These are phyloP conservation scores for Fusarium pseudocircinatum DNA, from an alignment of 2,329 filamentous ascomycete genomes.

Conservation along the genomic window DNA sequence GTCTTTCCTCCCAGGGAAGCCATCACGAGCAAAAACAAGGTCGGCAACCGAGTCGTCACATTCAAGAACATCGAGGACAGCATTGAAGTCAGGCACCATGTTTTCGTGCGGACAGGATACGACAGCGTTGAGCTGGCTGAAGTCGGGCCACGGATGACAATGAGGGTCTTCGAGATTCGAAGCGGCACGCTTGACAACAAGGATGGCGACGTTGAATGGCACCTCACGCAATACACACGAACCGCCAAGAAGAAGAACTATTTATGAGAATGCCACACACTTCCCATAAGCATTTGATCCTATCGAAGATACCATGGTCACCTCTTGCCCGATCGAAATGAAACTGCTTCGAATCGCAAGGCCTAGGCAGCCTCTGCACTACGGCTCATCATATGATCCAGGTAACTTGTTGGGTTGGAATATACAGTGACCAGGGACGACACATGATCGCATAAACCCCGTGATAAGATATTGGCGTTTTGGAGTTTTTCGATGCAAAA, in stretches of 20 bases:
- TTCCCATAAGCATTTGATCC: background rate
- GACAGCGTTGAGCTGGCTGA: slow-evolving; percentile 89
- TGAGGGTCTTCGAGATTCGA: slow-evolving; percentile 93
- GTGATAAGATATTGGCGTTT: slow-evolving; percentile 32
- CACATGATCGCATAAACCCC: background rate
- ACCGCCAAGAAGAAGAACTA: slow-evolving; percentile 97
- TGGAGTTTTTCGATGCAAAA: slow-evolving; percentile 36
- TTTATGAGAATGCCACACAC: slow-evolving; percentile 62
- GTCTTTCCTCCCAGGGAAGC: slow-evolving; percentile 90
- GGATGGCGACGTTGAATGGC: slow-evolving; percentile 96
- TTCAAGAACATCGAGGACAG: slow-evolving; percentile 95
- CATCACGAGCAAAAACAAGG: slow-evolving; percentile 74
- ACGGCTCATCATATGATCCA: background rate
- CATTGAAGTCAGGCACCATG: slow-evolving; percentile 83
- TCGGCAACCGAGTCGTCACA: slow-evolving; percentile 89
- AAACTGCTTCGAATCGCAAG: background rate
- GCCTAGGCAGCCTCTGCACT: background rate
- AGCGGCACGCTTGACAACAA: slow-evolving; percentile 93
- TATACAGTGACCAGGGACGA: background rate
- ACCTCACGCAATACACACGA: slow-evolving; percentile 92
- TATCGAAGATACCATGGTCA: background rate
- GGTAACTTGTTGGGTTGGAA: background rate
- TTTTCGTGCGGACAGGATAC: slow-evolving; percentile 93
- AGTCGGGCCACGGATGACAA: slow-evolving; percentile 95
- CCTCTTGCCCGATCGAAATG: background rate